Evolutionary conservation across 164 flowering plant genomes (phyloP), one percentile per base, ranked within the genome.

Genomic region (Paratinospora sagittata): DNA sequence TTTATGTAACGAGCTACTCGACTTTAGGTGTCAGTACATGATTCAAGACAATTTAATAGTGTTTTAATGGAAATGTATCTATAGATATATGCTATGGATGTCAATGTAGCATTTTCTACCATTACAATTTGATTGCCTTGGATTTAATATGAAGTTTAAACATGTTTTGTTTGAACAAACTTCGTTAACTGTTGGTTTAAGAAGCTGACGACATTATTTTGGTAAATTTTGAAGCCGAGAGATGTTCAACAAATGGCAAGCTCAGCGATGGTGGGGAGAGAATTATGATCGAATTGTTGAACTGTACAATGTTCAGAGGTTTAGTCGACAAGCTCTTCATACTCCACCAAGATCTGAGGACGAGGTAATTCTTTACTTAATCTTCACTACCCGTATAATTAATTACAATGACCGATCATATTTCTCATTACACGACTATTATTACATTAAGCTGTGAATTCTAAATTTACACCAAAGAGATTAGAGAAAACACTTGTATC

Each of bases 231-330:
- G 82, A 73, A 96, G 99, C 85, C 98, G 99, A 1, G 99, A 96
- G 79, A 85, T 96, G 93, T 96, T 93, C 71, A 81, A 90, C 74
- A 93, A 93, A 78, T 93, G 92, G 92, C 88, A 96, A 88, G 99
- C 99, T 27, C 97, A 91, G 78, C 75, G 90, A 69, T 96, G 99
- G 99, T 96, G 99, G 99, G 98, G 97, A 9, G 99, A 96, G 84
- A 96, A 93, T 71, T 93, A 82, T 67, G 99, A 96, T 71, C 68
- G 98, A 37, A 90, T 96, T 55, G 87, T 90, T 90, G 98, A 96
- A 85, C 91, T 96, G 21, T 96, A 93, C 81, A 93, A 96, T 74
- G 99, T 96, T 2, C 98, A 91, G 81, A 91, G 89, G 82, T 96
- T 96, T 83, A 96, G 85, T 45, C 79, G 87, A 6, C 97, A 96